Evolutionary conservation across 495 filamentous ascomycete genomes (phyloP).

Genomic region (Annulohypoxylon bovei): DNA sequence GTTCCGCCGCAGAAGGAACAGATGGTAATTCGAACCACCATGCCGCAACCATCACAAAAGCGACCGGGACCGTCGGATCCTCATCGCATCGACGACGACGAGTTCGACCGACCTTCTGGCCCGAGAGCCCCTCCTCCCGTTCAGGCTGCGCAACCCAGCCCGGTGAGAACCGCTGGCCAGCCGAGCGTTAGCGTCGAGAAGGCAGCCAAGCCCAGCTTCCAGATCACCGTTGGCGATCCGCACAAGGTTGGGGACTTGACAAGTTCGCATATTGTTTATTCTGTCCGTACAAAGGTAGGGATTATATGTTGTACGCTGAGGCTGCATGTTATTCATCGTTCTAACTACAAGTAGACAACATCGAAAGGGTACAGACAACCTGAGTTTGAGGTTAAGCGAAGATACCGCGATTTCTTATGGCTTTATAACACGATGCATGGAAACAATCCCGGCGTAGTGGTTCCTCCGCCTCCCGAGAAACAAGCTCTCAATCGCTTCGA

Average conservation of each 20-base stretch:
- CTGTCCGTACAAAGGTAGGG: slow-evolving; percentile 88
- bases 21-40: slow-evolving; percentile 65
- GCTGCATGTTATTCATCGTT: slow-evolving; percentile 11
- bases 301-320: background rate
- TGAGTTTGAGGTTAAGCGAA: slow-evolving; percentile 89
- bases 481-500: slow-evolving; percentile 97
- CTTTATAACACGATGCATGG: slow-evolving; percentile 92
- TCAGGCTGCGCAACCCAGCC: slow-evolving; percentile 66
- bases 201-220: slow-evolving; percentile 87
- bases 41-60: slow-evolving; percentile 58
- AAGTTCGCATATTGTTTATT: slow-evolving; percentile 96
- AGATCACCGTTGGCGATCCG: slow-evolving; percentile 94
- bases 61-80: slow-evolving; percentile 60
- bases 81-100: slow-evolving; percentile 66
- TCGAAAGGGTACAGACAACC: slow-evolving; percentile 93
- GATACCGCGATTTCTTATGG: slow-evolving; percentile 98
- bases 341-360: slow-evolving; percentile 69
- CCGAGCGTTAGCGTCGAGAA: slow-evolving; percentile 89
- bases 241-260: slow-evolving; percentile 98
- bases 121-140: slow-evolving; percentile 79
- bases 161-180: slow-evolving; percentile 69
- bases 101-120: slow-evolving; percentile 51
- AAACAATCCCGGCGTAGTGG: slow-evolving; percentile 94
- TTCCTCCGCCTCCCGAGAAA: slow-evolving; percentile 97
- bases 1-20: slow-evolving; percentile 89